These are phyloP conservation scores for Capsella rubella DNA, from an alignment of 441 rosid genomes.

Conservation along the genomic window DNA sequence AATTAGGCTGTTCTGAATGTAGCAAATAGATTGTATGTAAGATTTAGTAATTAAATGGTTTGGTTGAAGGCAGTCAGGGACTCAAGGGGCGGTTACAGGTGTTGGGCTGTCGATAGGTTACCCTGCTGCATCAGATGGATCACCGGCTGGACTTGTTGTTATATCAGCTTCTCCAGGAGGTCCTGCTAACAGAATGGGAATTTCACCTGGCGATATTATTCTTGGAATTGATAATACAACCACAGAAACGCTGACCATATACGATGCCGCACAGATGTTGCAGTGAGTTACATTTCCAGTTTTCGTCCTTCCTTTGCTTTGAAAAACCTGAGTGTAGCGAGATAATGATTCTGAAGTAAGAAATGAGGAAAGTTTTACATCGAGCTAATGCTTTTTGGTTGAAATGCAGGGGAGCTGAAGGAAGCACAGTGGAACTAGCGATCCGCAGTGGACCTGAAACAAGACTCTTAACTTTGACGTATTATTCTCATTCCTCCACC, in stretches of 20 bases:
- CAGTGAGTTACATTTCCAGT: constrained; percentile 60
- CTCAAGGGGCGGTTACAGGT: constrained; percentile 94
- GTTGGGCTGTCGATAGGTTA: constrained; percentile 96
- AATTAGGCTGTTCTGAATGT: constrained; percentile 15
- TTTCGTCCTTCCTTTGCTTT: background rate
- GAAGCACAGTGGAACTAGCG: constrained; percentile 83
- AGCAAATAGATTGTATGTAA: constrained; percentile 32
- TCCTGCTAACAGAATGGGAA: constrained; percentile 88
- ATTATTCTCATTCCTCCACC: constrained; percentile 33
- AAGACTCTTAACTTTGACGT: constrained; percentile 76
- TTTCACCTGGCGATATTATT: constrained; percentile 81
- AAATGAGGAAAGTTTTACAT: constrained; percentile 18
- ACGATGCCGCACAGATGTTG: constrained; percentile 90
- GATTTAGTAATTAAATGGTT: constrained; percentile 47
- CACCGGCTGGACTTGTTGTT: constrained; percentile 75
- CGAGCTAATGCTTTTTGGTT: background rate
- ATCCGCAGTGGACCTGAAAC: constrained; percentile 77
- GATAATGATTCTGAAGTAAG: background rate
- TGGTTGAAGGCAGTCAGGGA: constrained; percentile 98
- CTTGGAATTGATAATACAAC: constrained; percentile 66
- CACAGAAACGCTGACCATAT: constrained; percentile 78
- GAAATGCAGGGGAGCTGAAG: constrained; percentile 88
- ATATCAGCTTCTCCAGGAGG: constrained; percentile 94
- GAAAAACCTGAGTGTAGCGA: background rate
- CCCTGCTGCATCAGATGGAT: constrained; percentile 62